Evolutionary conservation across 2,329 filamentous ascomycete species (phyloP).

Genomic region (Claviceps sp.): DNA sequence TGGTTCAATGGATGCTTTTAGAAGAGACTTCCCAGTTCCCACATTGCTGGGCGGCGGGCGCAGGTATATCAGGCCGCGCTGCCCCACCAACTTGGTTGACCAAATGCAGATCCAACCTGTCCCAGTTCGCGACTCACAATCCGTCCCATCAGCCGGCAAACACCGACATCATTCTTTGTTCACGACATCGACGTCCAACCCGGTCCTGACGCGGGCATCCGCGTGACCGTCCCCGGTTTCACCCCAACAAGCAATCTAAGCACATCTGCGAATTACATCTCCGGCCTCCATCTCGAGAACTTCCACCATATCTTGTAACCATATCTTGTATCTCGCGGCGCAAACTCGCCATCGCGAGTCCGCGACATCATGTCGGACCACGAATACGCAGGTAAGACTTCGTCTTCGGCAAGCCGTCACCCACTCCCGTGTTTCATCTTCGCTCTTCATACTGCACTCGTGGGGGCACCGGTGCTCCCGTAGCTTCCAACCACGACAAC

Average conservation of each 20-base stretch:
- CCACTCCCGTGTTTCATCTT: not conserved
- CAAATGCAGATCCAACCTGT: not conserved
- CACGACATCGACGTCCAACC: not conserved
- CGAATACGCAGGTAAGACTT: conserved; percentile 45
- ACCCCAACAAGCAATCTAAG: too few relatives aligned
- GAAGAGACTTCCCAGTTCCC: not conserved
- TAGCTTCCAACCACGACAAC: not conserved
- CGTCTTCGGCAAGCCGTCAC: not conserved
- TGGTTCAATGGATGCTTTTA: too few relatives aligned
- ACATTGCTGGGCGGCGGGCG: too few relatives aligned
- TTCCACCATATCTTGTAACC: too few relatives aligned
- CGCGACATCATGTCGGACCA: conserved; percentile 48
- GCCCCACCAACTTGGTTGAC: conserved; percentile 2
- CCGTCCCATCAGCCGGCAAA: not conserved
- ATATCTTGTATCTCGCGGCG: too few relatives aligned
- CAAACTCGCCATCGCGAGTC: too few relatives aligned
- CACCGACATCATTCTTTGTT: not conserved
- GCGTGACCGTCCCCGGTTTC: not conserved
- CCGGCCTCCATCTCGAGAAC: too few relatives aligned
- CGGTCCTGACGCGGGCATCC: not conserved
- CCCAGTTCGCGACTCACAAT: not conserved
- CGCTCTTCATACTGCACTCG: not conserved
- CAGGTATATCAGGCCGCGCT: not conserved
- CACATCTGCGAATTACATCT: too few relatives aligned
- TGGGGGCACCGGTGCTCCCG: not conserved